These are phyloP conservation scores for Fusarium odoratissimum DNA, from an alignment of 2,329 filamentous ascomycete genomes.

Conservation along the genomic window DNA sequence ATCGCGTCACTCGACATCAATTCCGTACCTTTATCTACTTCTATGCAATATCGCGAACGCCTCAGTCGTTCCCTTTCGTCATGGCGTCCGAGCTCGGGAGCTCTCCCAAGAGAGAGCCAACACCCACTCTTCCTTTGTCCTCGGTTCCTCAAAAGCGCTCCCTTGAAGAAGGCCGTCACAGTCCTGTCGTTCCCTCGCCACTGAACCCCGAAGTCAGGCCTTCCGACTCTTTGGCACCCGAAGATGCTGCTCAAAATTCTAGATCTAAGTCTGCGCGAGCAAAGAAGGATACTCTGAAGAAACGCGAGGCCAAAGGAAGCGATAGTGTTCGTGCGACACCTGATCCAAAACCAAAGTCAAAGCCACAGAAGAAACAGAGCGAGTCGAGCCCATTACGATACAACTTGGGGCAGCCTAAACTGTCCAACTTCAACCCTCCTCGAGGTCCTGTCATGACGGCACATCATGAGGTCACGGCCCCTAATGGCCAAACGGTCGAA, in stretches of 20 bases:
- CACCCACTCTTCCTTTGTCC: conserved; percentile 54
- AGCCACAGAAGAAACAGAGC: conserved; percentile 52
- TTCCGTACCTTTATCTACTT: background rate
- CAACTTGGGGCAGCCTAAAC: conserved; percentile 72
- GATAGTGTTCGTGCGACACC: conserved; percentile 68
- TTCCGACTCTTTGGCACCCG: conserved; percentile 53
- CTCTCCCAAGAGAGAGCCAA: conserved; percentile 56
- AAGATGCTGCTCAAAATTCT: conserved; percentile 59
- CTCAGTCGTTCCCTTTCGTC: conserved; percentile 10
- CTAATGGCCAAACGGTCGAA: conserved; percentile 63
- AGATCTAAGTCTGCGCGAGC: conserved; percentile 57
- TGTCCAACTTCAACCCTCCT: conserved; percentile 70
- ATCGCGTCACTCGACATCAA: background rate
- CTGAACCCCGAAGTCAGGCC: conserved; percentile 73
- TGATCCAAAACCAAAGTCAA: conserved; percentile 59
- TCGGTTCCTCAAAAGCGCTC: conserved; percentile 73
- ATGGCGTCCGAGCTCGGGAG: conserved; percentile 54
- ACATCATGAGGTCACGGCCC: conserved; percentile 64
- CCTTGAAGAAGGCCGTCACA: conserved; percentile 73
- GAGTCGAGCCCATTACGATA: conserved; percentile 68
- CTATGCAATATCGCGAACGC: background rate
- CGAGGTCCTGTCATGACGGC: conserved; percentile 67
- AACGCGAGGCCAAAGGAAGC: conserved; percentile 71
- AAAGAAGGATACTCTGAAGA: conserved; percentile 76
- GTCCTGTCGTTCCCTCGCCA: conserved; percentile 77